These are phyloP conservation scores for Daldinia decipiens DNA, from an alignment of 495 filamentous ascomycete species.

Conservation along the genomic window DNA sequence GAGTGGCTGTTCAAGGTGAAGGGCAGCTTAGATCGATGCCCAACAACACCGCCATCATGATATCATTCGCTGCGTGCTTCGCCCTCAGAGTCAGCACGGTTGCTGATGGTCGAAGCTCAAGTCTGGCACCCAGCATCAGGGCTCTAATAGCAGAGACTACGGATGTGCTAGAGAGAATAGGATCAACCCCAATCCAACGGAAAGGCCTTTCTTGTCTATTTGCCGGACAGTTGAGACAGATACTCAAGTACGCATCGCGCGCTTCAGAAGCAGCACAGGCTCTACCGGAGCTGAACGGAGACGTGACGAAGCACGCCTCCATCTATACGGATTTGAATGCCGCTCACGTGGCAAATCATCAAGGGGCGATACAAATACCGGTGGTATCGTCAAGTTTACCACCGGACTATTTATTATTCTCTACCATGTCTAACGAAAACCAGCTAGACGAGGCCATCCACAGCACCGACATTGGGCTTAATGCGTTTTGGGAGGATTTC, in stretches of 20 bases:
- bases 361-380: conserved; percentile 41
- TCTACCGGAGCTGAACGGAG: conserved; percentile 34
- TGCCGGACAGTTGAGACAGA: conserved; percentile 46
- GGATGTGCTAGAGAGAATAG: conserved; percentile 74
- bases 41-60: conserved; percentile 82
- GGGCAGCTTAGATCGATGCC: conserved; percentile 76
- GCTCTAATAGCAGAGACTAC: conserved; percentile 75
- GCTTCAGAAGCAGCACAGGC: conserved; percentile 38
- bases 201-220: conserved; percentile 60
- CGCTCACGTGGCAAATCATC: conserved; percentile 40
- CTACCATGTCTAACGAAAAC: conserved; percentile 50
- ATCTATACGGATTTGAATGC: conserved; percentile 40
- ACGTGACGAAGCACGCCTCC: conserved; percentile 27
- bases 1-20: conserved; percentile 77
- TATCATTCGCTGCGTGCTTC: conserved; percentile 77
- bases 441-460: conserved; percentile 50
- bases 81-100: conserved; percentile 71
- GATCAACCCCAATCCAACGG: conserved; percentile 69
- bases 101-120: conserved; percentile 63
- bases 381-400: conserved; percentile 41
- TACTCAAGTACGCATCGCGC: conserved; percentile 44
- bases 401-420: conserved; percentile 47
- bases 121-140: conserved; percentile 72
- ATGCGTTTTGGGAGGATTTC: conserved; percentile 48
- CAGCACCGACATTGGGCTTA: conserved; percentile 48